Evolutionary conservation across 2,329 filamentous ascomycete genomes (phyloP).

Genomic region (Hypoxylon sp.): DNA sequence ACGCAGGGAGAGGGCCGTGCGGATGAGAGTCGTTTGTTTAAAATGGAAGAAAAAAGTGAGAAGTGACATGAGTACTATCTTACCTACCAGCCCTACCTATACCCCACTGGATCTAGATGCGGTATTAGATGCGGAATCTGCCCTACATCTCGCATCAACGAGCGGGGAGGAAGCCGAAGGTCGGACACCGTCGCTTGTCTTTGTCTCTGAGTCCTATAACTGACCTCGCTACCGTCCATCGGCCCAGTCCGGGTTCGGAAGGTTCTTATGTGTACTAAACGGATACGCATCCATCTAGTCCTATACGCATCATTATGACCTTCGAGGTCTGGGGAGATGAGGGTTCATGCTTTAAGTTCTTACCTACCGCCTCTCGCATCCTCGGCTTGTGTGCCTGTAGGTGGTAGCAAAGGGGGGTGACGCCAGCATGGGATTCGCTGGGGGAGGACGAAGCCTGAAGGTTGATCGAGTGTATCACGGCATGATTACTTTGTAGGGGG

Average conservation of each 20-base stretch:
- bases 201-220: slow-evolving; percentile 1
- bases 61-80: background rate
- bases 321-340: slow-evolving; percentile 2
- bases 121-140: background rate
- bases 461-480: background rate
- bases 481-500: slow-evolving; percentile 6
- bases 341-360: background rate
- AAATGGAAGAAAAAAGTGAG: too few species aligned
- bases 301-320: background rate
- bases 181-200: background rate
- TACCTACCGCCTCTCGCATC: background rate
- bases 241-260: background rate
- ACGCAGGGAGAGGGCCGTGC: background rate
- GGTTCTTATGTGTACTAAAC: background rate
- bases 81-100: too few species aligned
- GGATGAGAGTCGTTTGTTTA: background rate
- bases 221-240: background rate
- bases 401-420: background rate
- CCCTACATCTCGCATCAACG: background rate
- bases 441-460: background rate
- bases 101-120: slow-evolving; percentile 8
- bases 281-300: background rate
- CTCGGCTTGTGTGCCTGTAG: background rate
- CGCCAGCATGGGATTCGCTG: background rate
- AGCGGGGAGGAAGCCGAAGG: slow-evolving; percentile 5